These are phyloP conservation scores for Aspergillus hortae DNA, from an alignment of 2,329 filamentous ascomycete species.

Conservation along the genomic window DNA sequence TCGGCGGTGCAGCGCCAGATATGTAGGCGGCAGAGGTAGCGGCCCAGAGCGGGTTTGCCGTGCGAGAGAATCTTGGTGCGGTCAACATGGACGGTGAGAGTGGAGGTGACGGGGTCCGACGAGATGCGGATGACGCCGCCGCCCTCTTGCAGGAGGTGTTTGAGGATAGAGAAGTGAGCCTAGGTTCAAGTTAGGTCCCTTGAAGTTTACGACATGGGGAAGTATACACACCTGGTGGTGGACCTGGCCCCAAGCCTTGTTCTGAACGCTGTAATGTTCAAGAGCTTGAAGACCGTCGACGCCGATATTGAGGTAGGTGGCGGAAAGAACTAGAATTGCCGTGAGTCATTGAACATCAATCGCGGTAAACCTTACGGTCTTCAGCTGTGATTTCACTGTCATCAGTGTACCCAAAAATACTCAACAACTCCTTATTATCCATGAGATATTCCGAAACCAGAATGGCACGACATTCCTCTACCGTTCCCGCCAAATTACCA, in stretches of 20 bases:
- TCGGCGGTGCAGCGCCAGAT: not conserved
- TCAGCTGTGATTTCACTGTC: not conserved
- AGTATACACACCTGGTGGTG: not conserved
- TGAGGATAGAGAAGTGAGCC: not conserved
- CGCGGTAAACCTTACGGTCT: not conserved
- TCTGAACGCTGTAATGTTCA: not conserved
- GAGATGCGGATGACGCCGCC: not conserved
- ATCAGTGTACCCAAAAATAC: not conserved
- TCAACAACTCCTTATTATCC: not conserved
- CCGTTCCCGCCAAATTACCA: constrained; percentile 54
- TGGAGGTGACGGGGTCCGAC: not conserved
- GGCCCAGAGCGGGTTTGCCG: not conserved
- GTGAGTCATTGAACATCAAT: not conserved
- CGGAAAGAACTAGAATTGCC: not conserved
- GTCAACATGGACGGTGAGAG: not conserved
- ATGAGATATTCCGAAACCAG: not conserved
- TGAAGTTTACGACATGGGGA: not conserved
- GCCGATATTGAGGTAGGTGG: not conserved
- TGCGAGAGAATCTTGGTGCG: not conserved
- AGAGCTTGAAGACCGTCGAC: not conserved
- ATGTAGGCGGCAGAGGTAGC: not conserved
- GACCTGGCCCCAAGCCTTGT: not conserved
- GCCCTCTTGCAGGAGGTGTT: not conserved
- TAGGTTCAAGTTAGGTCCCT: not conserved
- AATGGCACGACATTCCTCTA: constrained; percentile 31